A percentile compares a stretch with the other conserved stretches of the same genome.
phyloP scores from a whole-genome alignment of 371 early-diverging fungal species.

The Circinella minor region DNA sequence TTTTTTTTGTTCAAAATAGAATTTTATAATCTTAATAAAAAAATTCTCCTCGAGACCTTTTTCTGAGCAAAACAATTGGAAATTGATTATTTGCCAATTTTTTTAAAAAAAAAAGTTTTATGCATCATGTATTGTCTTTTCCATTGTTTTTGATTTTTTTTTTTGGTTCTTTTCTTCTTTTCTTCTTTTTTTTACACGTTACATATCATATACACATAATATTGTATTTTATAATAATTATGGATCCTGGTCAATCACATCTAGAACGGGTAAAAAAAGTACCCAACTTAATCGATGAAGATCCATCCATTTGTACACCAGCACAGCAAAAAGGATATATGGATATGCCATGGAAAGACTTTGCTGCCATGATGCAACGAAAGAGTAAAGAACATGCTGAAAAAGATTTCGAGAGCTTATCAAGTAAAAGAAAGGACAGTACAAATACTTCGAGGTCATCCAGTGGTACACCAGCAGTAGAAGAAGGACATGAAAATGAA shows the following conservation, averaged over 20 bases:
- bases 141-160: too few relatives aligned
- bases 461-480: constrained; percentile 6
- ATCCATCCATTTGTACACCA: constrained; percentile 46
- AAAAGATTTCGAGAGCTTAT: not conserved
- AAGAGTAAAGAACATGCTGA: constrained; percentile 3
- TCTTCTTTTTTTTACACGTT: not conserved
- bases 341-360: constrained; percentile 29
- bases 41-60: too few relatives aligned
- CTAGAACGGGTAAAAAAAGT: constrained; percentile 48
- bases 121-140: too few relatives aligned
- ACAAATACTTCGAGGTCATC: not conserved
- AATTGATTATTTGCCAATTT: too few relatives aligned
- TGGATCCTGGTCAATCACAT: constrained; percentile 52
- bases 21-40: not conserved
- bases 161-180: not conserved
- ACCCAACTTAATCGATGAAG: constrained; percentile 49
- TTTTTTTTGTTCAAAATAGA: not conserved
- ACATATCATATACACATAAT: not conserved
- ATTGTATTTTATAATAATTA: constrained; percentile 8
- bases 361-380: constrained; percentile 12
- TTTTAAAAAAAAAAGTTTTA: too few relatives aligned
- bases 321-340: constrained; percentile 14
- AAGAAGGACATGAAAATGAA: constrained; percentile 12
- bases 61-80: too few relatives aligned
- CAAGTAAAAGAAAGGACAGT: not conserved